These are phyloP conservation scores for Tephrocybe sp. DNA, from an alignment of 768 basidiomycete genomes.

Conservation along the genomic window DNA sequence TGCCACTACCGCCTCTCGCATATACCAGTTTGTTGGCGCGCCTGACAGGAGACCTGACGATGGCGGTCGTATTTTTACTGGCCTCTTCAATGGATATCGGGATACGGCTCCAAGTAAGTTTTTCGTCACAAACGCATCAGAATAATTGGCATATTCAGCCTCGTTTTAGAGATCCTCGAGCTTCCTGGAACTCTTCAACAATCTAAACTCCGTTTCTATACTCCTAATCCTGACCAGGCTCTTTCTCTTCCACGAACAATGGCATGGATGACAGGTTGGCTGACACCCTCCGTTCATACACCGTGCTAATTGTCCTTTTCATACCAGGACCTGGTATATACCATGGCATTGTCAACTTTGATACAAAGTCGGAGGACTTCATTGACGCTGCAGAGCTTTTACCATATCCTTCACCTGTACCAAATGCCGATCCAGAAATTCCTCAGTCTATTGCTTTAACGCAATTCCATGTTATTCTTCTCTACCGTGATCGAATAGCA, in stretches of 20 bases:
- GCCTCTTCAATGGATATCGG: slow-evolving; percentile 69
- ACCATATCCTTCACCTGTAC: slow-evolving; percentile 59
- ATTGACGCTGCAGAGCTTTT: slow-evolving; percentile 77
- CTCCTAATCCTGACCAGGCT: slow-evolving; percentile 66
- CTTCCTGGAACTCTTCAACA: slow-evolving; percentile 74
- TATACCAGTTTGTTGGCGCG: slow-evolving; percentile 84
- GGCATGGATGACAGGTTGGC: slow-evolving; percentile 90
- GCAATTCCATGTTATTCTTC: slow-evolving; percentile 87
- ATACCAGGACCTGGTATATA: slow-evolving; percentile 83
- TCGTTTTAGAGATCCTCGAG: slow-evolving; percentile 76
- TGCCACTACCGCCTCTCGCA: slow-evolving; percentile 80
- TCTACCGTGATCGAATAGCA: slow-evolving; percentile 76
- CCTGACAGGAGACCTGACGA: slow-evolving; percentile 73
- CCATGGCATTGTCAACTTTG: slow-evolving; percentile 74
- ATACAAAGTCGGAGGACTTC: slow-evolving; percentile 65
- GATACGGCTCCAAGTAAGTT: slow-evolving; percentile 75
- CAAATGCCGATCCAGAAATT: slow-evolving; percentile 33
- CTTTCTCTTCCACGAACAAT: slow-evolving; percentile 68
- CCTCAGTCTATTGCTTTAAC: slow-evolving; percentile 83
- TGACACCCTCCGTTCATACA: not conserved
- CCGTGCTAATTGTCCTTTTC: not conserved
- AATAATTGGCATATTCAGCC: not conserved
- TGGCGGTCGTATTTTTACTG: slow-evolving; percentile 67
- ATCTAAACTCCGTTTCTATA: slow-evolving; percentile 82
- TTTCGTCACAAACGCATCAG: slow-evolving; percentile 1